Conservation (phyloP, 768 basidiomycete genomes). For the Mycena filopes region DNA sequence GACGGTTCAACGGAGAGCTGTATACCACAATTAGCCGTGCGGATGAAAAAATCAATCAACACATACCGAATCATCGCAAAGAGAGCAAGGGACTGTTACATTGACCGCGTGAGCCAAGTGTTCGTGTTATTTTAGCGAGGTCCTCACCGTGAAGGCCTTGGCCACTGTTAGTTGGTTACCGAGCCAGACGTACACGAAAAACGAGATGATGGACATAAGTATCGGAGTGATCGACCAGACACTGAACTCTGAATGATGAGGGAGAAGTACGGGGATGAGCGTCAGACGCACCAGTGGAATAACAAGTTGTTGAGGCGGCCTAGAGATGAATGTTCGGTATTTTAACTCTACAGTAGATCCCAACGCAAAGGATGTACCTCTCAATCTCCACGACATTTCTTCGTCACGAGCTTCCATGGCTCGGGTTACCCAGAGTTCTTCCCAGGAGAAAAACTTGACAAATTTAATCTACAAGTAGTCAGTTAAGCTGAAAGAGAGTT, state of each 20-base stretch:
- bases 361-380: too few relatives aligned
- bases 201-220: slow-evolving; percentile 83
- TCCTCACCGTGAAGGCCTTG: slow-evolving; percentile 82
- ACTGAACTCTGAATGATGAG: neutral
- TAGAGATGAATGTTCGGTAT: slow-evolving; percentile 40
- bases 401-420: slow-evolving; percentile 22
- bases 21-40: slow-evolving; percentile 10
- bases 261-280: neutral
- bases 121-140: neutral
- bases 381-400: slow-evolving; percentile 55
- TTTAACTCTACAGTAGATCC: too few relatives aligned
- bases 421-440: slow-evolving; percentile 21
- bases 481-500: neutral
- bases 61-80: slow-evolving; percentile 83
- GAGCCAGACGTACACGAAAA: slow-evolving; percentile 75
- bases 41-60: neutral
- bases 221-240: slow-evolving; percentile 81
- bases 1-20: neutral
- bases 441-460: slow-evolving; percentile 55
- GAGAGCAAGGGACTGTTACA: slow-evolving; percentile 72
- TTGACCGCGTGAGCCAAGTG: neutral
- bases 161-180: slow-evolving; percentile 82
- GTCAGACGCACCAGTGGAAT: slow-evolving; percentile 49
- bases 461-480: slow-evolving; percentile 11
- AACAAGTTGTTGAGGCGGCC: slow-evolving; percentile 78